These are phyloP conservation scores for Steccherinum ochraceum DNA, from an alignment of 768 basidiomycete species.

Conservation along the genomic window DNA sequence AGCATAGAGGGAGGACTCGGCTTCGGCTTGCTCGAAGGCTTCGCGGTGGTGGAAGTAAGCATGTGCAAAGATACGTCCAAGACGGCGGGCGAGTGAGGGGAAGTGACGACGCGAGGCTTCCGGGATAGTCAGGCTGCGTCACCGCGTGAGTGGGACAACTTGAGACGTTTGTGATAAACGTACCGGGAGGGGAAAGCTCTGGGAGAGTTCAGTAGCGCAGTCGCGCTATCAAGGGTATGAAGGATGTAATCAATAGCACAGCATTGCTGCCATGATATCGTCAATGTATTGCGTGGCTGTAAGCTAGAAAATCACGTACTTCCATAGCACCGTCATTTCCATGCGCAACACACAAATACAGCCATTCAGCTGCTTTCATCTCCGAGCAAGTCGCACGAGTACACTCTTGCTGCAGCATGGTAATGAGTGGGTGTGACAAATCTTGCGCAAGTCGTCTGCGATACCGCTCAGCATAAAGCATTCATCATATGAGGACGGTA, in stretches of 20 bases:
- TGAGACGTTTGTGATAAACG: not conserved
- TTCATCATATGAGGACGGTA: not conserved
- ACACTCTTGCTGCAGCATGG: slow-evolving; percentile 82
- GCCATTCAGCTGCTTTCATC: slow-evolving; percentile 99
- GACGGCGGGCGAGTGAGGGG: slow-evolving; percentile 79
- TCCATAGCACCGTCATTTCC: slow-evolving; percentile 85
- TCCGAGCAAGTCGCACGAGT: slow-evolving; percentile 83
- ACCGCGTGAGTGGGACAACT: slow-evolving; percentile 12
- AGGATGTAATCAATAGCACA: slow-evolving; percentile 96
- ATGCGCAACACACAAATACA: slow-evolving; percentile 93
- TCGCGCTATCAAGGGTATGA: slow-evolving; percentile 91
- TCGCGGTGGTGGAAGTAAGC: slow-evolving; percentile 95
- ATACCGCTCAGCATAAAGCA: not conserved
- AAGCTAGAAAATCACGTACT: slow-evolving; percentile 36
- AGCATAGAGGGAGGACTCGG: slow-evolving; percentile 83
- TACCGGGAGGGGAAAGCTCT: slow-evolving; percentile 90
- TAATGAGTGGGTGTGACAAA: slow-evolving; percentile 79
- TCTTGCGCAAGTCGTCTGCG: slow-evolving; percentile 82
- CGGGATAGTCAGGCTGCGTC: slow-evolving; percentile 58
- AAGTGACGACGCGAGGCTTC: slow-evolving; percentile 81
- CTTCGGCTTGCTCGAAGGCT: slow-evolving; percentile 84
- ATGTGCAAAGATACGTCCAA: slow-evolving; percentile 94
- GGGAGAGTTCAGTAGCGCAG: slow-evolving; percentile 84
- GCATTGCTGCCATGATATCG: slow-evolving; percentile 57
- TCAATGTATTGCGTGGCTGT: not conserved